Percentiles rank a stretch among this genome's conserved stretches.
These are phyloP conservation scores for Dianthus caryophyllus DNA, from an alignment of 148 eudicot genomes.

Conservation along the genomic window DNA sequence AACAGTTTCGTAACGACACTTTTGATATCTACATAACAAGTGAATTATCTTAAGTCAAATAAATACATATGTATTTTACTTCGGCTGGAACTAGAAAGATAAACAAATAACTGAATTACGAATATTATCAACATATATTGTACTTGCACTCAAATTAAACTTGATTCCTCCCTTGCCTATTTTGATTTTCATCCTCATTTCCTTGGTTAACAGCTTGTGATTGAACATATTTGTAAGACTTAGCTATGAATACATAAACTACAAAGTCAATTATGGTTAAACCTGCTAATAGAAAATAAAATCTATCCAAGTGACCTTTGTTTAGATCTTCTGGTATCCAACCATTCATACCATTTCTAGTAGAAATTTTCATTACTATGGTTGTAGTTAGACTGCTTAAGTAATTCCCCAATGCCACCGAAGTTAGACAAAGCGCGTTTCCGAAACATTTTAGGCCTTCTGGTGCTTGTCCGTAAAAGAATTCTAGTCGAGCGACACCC, in stretches of 20 bases:
- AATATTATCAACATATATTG: too few species aligned
- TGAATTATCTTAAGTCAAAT: too few species aligned
- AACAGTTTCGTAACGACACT: too few species aligned
- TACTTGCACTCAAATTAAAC: constrained; percentile 14
- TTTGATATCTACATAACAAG: too few species aligned
- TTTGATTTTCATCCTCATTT: background rate
- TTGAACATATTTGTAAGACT: constrained; percentile 47
- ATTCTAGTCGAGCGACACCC: constrained; percentile 74
- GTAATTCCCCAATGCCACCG: constrained; percentile 64
- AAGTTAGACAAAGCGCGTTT: constrained; percentile 68
- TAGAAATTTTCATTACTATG: constrained; percentile 49
- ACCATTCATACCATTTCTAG: constrained; percentile 40
- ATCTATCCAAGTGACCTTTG: constrained; percentile 55
- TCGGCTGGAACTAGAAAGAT: too few species aligned
- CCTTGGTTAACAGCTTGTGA: constrained; percentile 23
- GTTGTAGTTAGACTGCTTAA: constrained; percentile 55
- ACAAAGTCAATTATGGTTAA: constrained; percentile 43
- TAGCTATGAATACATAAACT: constrained; percentile 44
- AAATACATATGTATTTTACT: too few species aligned
- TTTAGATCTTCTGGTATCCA: constrained; percentile 73
- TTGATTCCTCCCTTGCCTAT: constrained; percentile 4
- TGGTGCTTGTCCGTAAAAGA: constrained; percentile 63
- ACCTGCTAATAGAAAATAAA: constrained; percentile 52
- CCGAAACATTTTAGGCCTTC: constrained; percentile 71
- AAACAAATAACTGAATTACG: too few species aligned